Conservation (phyloP, 371 early-diverging fungal genomes). For the Mucor racemosus region DNA sequence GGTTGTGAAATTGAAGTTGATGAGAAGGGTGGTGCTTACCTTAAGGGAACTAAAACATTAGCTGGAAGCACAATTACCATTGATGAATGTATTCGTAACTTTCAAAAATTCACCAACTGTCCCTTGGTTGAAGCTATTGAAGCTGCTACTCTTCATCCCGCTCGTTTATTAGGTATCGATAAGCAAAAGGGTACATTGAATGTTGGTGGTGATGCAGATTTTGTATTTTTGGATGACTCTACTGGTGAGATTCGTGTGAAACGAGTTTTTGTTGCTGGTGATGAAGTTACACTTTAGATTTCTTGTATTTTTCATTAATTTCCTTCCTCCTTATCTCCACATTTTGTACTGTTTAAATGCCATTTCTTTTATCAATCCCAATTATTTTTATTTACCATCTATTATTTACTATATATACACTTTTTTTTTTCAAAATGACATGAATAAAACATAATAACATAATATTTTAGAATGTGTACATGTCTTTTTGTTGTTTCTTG, state of each 20-base stretch:
- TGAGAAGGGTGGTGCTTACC: conserved; percentile 71
- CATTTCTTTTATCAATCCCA: background rate
- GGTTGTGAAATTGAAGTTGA: conserved; percentile 54
- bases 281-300: conserved; percentile 55
- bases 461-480: conserved; percentile 28
- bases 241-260: conserved; percentile 61
- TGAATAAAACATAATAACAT: background rate
- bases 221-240: conserved; percentile 72
- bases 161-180: conserved; percentile 74
- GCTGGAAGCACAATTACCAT: conserved; percentile 81
- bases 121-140: conserved; percentile 82
- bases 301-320: background rate
- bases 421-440: background rate
- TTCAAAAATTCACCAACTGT: conserved; percentile 81
- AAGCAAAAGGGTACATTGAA: conserved; percentile 76
- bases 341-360: background rate
- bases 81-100: conserved; percentile 79
- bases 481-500: conserved; percentile 29
- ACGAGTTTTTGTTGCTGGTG: conserved; percentile 77
- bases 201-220: conserved; percentile 82
- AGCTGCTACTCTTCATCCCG: conserved; percentile 86
- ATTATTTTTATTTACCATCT: background rate
- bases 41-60: conserved; percentile 79
- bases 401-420: conserved; percentile 1
- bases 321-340: background rate